These are phyloP conservation scores for Gloeopeniophorella convolvens DNA, from an alignment of 768 basidiomycete genomes.

Conservation along the genomic window DNA sequence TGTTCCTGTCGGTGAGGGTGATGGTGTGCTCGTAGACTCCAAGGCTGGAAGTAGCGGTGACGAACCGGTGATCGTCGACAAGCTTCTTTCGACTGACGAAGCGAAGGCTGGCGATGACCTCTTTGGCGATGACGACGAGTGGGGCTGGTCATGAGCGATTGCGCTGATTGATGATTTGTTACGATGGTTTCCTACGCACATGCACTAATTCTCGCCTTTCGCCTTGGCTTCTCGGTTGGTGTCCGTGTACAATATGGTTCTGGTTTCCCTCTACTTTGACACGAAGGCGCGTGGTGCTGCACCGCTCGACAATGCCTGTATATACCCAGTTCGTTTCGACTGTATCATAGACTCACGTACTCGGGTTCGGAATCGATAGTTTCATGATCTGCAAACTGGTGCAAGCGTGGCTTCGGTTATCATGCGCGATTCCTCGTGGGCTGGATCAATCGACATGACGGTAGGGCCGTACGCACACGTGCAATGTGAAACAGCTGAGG, in stretches of 20 bases:
- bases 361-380: background rate
- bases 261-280: background rate
- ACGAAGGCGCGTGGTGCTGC: background rate
- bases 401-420: background rate
- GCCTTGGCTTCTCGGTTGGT: background rate
- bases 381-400: background rate
- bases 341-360: constrained; percentile 13
- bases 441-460: background rate
- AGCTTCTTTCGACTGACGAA: background rate
- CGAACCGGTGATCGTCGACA: constrained; percentile 1
- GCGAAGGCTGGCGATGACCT: background rate
- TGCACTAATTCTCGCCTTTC: background rate
- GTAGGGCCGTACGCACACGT: too few species aligned
- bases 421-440: background rate
- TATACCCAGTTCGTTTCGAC: background rate
- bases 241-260: background rate
- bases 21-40: constrained; percentile 5
- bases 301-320: background rate
- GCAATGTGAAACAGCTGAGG: too few species aligned
- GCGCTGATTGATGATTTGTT: background rate
- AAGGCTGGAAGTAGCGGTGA: constrained; percentile 7
- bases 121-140: constrained; percentile 1
- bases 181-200: constrained; percentile 1
- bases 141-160: background rate
- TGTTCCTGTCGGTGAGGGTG: constrained; percentile 5